Evolutionary conservation across 2,329 filamentous ascomycete species (phyloP), one percentile per base, ranked within the genome.

Genomic region (Lecanoromycetidae sp.): DNA sequence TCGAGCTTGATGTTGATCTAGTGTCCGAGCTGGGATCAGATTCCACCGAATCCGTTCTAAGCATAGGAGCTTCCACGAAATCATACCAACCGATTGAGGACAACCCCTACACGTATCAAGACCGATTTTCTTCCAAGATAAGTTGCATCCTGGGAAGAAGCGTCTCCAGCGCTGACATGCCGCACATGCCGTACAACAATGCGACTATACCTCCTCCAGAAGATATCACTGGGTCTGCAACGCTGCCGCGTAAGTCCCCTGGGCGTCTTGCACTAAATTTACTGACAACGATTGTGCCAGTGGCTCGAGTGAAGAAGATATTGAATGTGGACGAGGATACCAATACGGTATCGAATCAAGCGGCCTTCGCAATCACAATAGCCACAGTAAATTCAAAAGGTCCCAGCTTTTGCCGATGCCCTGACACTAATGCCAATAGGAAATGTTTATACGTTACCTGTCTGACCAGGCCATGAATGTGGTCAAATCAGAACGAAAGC

Each of bases 251-350:
- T 94, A 71, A 66, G 84, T 71, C 42, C 8, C 20, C 26, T 33
- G 17, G 29, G 36, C 35, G 17, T 35, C 4, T 2, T 25, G 5
- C 9, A 13, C 49, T 55, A 41, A 56, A 37, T 37, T 44, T 17
- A 34, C 10, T 25, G 20, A 29, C 5, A 27, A 4, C 29, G 13
- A 39, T 15, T 33, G 34, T 15, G 37, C 33, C 58, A 96, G 91
- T 96, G 47, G 85, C 91, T 15, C 79, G 91, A 58, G 86, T 98
- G 50, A 95, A 95, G 68, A 94, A 94, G 68, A 94, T 98, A 61
- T 86, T 98, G 51, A 76, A 79, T 40, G 76, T 87, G 49, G 91
- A 98, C 64, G 79, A 85, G 35, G 90, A 95, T 53, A 84, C 94
- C 52, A 73, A 71, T 53, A 77, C 84, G 61, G 94, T 87, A 64